These are phyloP conservation scores for Hippophae rhamnoides DNA, from an alignment of 306 rosid genomes.

Conservation along the genomic window DNA sequence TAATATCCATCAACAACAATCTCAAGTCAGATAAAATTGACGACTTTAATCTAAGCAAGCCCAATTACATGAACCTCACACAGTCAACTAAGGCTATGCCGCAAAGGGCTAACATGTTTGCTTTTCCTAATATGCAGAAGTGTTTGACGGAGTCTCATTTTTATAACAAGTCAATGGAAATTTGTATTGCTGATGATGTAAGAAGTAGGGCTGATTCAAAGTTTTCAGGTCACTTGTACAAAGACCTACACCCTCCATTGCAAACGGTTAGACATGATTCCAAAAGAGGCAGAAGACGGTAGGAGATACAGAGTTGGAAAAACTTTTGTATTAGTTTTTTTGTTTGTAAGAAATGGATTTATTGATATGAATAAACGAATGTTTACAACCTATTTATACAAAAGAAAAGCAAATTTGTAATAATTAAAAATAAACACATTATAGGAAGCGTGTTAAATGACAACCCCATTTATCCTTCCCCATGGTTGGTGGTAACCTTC, in stretches of 20 bases:
- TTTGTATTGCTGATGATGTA: background rate
- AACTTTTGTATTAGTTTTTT: too few species aligned
- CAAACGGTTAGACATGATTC: slow-evolving; percentile 23
- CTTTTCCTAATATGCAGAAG: slow-evolving; percentile 32
- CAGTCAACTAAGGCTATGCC: slow-evolving; percentile 55
- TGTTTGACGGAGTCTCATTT: slow-evolving; percentile 37
- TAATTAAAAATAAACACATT: too few species aligned
- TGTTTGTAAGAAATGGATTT: too few species aligned
- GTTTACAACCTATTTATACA: too few species aligned
- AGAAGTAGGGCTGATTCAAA: slow-evolving; percentile 29
- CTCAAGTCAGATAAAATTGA: slow-evolving; percentile 22
- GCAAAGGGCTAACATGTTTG: slow-evolving; percentile 25
- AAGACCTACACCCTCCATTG: slow-evolving; percentile 29
- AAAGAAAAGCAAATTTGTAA: too few species aligned
- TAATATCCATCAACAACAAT: slow-evolving; percentile 20
- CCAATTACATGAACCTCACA: slow-evolving; percentile 59
- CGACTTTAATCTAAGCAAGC: slow-evolving; percentile 24
- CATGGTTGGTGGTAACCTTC: too few species aligned
- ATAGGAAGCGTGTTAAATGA: too few species aligned
- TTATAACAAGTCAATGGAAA: slow-evolving; percentile 23
- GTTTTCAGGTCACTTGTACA: slow-evolving; percentile 38
- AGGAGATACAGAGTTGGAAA: background rate
- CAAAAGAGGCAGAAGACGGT: slow-evolving; percentile 22
- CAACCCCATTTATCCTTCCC: too few species aligned
- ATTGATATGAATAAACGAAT: too few species aligned